Evolutionary conservation across 2,329 filamentous ascomycete genomes (phyloP), one percentile per base, ranked within the genome.

Genomic region (Cladophialophora carrionii): DNA sequence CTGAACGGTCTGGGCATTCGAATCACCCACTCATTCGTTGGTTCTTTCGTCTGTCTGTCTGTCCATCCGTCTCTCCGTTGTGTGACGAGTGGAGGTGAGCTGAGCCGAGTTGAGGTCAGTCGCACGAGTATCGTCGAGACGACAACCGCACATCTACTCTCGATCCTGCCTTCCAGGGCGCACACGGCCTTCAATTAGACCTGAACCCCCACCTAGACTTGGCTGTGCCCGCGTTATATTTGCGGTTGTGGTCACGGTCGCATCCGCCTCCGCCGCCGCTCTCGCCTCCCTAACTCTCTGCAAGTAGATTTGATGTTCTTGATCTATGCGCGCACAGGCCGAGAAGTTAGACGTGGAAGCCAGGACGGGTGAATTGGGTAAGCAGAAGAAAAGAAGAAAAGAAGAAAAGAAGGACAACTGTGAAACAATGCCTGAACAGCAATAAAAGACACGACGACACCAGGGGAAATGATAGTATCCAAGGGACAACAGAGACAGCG

Each of bases 241-340:
- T 29, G 26, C 26, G 26, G 26, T 6, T 6, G 26, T 29, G 26
- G 26, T 22, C 1, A 20, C 46, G 2, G 20, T 22, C 9, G 24
- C 20, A 9, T 22, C 48, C 9, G 48, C 48, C 14, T 22, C 48
- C 9, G 48, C 48, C 14, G 20, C 20, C 14, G 20, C 48, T 29
- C 48, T 51, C 22, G 48, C 48, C 22, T 51, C 20, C 48, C 48
- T 22, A 17, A 51, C 48, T 29, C 9, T 24, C 14, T 9, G n/a
- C 20, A 51, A 17, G 48, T 51, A 51, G 22, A 51, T 12, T 29
- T 51, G 48, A 14, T 51, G 37, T 62, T 57, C 62, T 22, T 49
- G 52, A 43, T 57, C 52, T 63, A 31, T 5, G 46, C 37, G 17
- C 37, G 5, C 37, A n/a, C 37, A 43, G 2, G n/a, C 37, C 37